Evolutionary conservation across 768 basidiomycete genomes (phyloP).

Genomic region (Multifurca ochricompacta): DNA sequence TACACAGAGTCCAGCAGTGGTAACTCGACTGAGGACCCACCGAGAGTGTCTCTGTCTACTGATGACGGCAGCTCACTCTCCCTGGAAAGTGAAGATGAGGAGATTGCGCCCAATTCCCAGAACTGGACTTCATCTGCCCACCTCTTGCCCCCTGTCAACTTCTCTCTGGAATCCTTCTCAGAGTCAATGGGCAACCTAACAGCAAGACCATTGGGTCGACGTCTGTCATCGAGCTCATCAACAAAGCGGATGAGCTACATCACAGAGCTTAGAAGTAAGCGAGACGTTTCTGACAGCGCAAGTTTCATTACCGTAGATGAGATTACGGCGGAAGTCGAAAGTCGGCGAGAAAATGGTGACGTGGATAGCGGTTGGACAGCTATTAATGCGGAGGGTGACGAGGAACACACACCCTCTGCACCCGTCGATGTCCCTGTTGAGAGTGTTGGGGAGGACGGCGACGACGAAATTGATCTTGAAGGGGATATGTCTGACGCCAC

Average conservation of each 20-base stretch:
- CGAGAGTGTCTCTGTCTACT: slow-evolving; percentile 67
- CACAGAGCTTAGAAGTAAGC: slow-evolving; percentile 72
- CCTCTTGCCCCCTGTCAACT: slow-evolving; percentile 68
- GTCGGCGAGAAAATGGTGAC: slow-evolving; percentile 47
- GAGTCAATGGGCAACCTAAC: slow-evolving; percentile 64
- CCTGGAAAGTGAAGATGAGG: slow-evolving; percentile 44
- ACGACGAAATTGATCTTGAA: slow-evolving; percentile 36
- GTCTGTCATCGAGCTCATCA: slow-evolving; percentile 37
- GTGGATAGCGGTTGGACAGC: slow-evolving; percentile 64
- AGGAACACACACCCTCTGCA: slow-evolving; percentile 25
- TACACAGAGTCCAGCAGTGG: slow-evolving; percentile 10
- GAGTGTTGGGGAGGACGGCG: slow-evolving; percentile 41
- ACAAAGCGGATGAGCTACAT: slow-evolving; percentile 71
- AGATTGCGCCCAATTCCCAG: slow-evolving; percentile 25
- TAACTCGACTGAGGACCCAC: slow-evolving; percentile 41
- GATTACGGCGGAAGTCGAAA: slow-evolving; percentile 93
- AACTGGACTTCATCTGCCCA: slow-evolving; percentile 38
- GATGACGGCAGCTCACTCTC: slow-evolving; percentile 63
- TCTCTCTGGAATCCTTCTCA: slow-evolving; percentile 71
- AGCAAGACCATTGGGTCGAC: slow-evolving; percentile 25
- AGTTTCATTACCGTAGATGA: slow-evolving; percentile 95
- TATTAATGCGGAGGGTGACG: slow-evolving; percentile 48
- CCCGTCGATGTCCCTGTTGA: slow-evolving; percentile 31
- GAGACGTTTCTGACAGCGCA: slow-evolving; percentile 82
- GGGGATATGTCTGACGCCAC: slow-evolving; percentile 35